Evolutionary conservation across 805 yeast genomes (phyloP), one percentile per base, ranked within the genome.

Genomic region (Suhomyces faveliae): DNA sequence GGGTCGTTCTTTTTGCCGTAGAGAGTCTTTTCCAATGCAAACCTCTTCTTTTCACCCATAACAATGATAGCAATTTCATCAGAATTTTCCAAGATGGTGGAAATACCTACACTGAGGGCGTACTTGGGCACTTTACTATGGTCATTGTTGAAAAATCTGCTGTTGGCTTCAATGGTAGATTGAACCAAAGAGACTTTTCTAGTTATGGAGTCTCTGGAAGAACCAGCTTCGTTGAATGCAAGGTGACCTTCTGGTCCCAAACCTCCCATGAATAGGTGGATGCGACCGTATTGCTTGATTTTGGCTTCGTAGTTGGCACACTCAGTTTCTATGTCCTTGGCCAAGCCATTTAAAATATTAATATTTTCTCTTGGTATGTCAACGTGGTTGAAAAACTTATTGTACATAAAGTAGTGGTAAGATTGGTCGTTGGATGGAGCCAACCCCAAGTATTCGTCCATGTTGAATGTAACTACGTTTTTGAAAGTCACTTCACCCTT

Each of bases 171-270:
- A 33, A 80, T 73, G 6, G 85, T 80, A 35, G 77, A 68, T 39
- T 70, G 67, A 11, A 73, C 84, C 46, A 80, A 67, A 2, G 58
- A 55, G 35, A 80, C 79, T 49, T 63, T 61, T 50, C 85, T 65
- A 2, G 85, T 80, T 23, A 48, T 60, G 8, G 79, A 70, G 49
- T 62, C 60, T 48, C 79, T 70, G 2, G 70, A 22, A 5, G 81
- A 76, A 8, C 85, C 85, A 13, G 74, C 68, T 62, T 80, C 84
- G 62, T 80, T 80, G 57, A 80, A 80, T 1, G 85, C 84, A 54
- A 80, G 67, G 59, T 80, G 84, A 24, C 84, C 85, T 56, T 80
- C 81, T 12, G 82, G 79, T 1, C 85, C 84, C 56, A 80, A 66
- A 1, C 84, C 85, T 5, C 84, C 84, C 55, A 80, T 57, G 54